Base-by-base conservation (phyloP, 331 rosid genomes). In the Ulmus americana region DNA sequence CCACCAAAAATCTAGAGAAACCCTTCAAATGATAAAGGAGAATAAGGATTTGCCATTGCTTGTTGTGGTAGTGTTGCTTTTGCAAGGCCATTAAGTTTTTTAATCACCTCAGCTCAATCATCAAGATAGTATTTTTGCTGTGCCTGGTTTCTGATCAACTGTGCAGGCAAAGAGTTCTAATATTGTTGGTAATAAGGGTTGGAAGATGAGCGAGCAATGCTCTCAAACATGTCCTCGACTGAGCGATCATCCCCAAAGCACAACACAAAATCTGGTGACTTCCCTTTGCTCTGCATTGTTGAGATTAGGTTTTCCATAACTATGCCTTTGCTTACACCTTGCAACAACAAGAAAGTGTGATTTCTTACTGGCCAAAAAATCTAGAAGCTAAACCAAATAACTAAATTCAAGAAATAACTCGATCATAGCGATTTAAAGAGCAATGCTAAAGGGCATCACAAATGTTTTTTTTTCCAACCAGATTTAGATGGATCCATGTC, bases 181-280 rank as follows among this genome's bases (percentile, higher is more conserved):
- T 59, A 55, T 74, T 47, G 77, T 43, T 40, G 84, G 81, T 51
- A 74, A 1, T 65, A 63, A 8, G 83, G 61, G 68, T 71, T 78
- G 5, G 74, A 64, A 43, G 69, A 72, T 6, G 83, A 65, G 44
- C 52, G 48, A 45, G 77, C 72, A 60, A 84, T 80, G 51, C 79
- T 78, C 68, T 76, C 81, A 58, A 87, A 84, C 95, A 87, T 87
- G 41, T 82, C 82, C 61, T 87, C 90, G 45, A 84, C 95, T 14
- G 90, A 84, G 4, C 80, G 67, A 76, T 87, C 90, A 65, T 87
- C 95, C 28, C 95, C 90, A 2, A 87, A 63, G 77, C 86, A 87
- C 45, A 84, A 50, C 8, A 87, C 76, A 62, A 87, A 87, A 82
- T 84, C 86, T 35, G 74, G 85, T 5, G 79, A 70, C 39, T 63